Conservation (phyloP, 2,329 filamentous ascomycete genomes). For the Colletotrichum sp. region DNA sequence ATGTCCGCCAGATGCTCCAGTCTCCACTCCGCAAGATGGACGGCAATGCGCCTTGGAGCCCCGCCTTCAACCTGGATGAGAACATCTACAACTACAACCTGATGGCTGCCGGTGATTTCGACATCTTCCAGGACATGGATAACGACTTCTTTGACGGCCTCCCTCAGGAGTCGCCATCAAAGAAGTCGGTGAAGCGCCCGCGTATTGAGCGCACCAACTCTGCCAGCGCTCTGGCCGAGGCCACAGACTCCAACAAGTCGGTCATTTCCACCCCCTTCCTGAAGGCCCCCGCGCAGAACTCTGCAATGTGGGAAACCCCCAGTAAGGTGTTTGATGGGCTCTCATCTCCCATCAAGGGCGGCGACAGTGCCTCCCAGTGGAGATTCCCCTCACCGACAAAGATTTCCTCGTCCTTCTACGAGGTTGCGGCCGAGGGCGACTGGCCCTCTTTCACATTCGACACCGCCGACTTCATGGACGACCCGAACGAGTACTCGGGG, state of each 20-base stretch:
- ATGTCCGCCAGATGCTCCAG: constrained; percentile 80
- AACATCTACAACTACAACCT: constrained; percentile 51
- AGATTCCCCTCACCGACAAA: constrained; percentile 56
- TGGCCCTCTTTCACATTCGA: constrained; percentile 41
- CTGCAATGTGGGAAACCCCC: constrained; percentile 56
- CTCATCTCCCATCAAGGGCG: constrained; percentile 60
- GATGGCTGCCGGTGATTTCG: constrained; percentile 58
- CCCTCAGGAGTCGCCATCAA: constrained; percentile 68
- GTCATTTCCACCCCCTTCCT: constrained; percentile 56
- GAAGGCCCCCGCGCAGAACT: constrained; percentile 48
- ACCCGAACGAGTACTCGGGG: constrained; percentile 61
- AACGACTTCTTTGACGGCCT: constrained; percentile 33
- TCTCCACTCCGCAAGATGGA: constrained; percentile 70
- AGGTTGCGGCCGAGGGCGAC: constrained; percentile 42
- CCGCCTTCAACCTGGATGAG: constrained; percentile 70
- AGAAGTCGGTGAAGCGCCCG: constrained; percentile 64
- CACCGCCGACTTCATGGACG: constrained; percentile 63
- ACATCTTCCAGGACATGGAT: constrained; percentile 62
- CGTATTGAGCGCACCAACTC: constrained; percentile 70
- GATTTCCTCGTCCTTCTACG: constrained; percentile 36
- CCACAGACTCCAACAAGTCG: constrained; percentile 58
- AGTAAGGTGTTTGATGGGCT: constrained; percentile 62
- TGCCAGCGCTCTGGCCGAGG: constrained; percentile 64
- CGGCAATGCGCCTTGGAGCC: constrained; percentile 63
- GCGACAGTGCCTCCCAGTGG: constrained; percentile 17